A percentile compares a stretch with the other conserved stretches of the same genome.
These are phyloP conservation scores for Eremothecium cymbalariae DNA, from an alignment of 1,139 yeast genomes.

Conservation along the genomic window DNA sequence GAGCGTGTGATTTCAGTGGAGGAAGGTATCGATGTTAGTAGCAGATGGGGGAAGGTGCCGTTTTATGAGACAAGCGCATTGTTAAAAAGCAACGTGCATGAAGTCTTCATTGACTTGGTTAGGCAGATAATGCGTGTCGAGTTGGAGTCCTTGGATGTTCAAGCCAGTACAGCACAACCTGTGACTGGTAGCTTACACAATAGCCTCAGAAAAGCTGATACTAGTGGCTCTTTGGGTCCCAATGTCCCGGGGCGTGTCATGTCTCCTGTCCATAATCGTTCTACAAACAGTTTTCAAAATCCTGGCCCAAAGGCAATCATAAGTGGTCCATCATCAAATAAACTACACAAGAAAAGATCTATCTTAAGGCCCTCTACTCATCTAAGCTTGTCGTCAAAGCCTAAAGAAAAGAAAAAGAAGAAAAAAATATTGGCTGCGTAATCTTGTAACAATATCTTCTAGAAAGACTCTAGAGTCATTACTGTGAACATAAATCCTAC, in stretches of 20 bases:
- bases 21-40: constrained; percentile 76
- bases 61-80: constrained; percentile 94
- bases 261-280: neutral
- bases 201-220: no score
- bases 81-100: constrained; percentile 82
- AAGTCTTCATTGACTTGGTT: constrained; percentile 82
- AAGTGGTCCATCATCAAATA: neutral
- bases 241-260: constrained; percentile 1
- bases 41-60: constrained; percentile 80
- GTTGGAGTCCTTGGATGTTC: constrained; percentile 21
- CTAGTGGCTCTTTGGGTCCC: neutral
- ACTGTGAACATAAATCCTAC: no score
- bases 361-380: no score
- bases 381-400: no score
- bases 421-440: neutral
- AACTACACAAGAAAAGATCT: constrained; percentile 1
- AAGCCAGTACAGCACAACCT: no score
- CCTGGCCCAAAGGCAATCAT: neutral
- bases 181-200: no score
- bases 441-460: no score
- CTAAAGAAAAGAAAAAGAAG: constrained; percentile 1
- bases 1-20: constrained; percentile 71
- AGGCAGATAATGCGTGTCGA: constrained; percentile 80
- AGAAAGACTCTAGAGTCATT: no score
- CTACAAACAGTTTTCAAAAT: neutral